Conservation (phyloP, 257 asterid genomes). For the Solanum chmielewskii region DNA sequence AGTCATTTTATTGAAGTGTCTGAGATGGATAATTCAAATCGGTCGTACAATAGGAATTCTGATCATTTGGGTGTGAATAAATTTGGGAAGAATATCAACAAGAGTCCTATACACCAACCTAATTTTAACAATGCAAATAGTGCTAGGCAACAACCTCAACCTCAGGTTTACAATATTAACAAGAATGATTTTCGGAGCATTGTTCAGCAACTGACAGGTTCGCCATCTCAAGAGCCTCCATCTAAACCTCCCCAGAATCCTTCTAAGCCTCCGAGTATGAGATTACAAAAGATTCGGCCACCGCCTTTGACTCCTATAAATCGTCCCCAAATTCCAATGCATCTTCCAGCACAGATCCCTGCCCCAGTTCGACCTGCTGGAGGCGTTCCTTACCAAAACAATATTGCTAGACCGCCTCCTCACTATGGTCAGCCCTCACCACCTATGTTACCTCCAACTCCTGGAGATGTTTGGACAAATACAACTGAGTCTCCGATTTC, state of each 20-base stretch:
- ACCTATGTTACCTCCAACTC: conserved; percentile 32
- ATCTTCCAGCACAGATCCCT: conserved; percentile 26
- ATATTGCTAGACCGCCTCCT: conserved; percentile 43
- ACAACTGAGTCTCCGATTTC: conserved; percentile 79
- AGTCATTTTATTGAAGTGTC: background rate
- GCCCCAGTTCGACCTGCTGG: conserved; percentile 22
- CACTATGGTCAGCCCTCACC: conserved; percentile 54
- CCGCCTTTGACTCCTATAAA: conserved; percentile 66
- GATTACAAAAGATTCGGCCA: conserved; percentile 77
- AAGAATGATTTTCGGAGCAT: conserved; percentile 81
- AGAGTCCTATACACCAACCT: conserved; percentile 81
- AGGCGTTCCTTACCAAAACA: conserved; percentile 33
- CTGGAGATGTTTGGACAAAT: conserved; percentile 64
- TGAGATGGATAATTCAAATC: conserved; percentile 57
- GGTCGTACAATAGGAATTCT: conserved; percentile 31
- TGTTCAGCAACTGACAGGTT: conserved; percentile 86
- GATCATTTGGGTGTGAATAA: conserved; percentile 77
- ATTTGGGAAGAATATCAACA: conserved; percentile 78
- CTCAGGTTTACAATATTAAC: conserved; percentile 83
- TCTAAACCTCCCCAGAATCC: conserved; percentile 60
- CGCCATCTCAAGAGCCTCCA: conserved; percentile 47
- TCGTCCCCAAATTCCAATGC: conserved; percentile 55
- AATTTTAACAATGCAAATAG: conserved; percentile 17
- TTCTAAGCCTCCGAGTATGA: conserved; percentile 53
- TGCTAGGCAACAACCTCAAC: conserved; percentile 71